phyloP scores from a whole-genome alignment of 257 asterid genomes.

The Verbascum thapsus region DNA sequence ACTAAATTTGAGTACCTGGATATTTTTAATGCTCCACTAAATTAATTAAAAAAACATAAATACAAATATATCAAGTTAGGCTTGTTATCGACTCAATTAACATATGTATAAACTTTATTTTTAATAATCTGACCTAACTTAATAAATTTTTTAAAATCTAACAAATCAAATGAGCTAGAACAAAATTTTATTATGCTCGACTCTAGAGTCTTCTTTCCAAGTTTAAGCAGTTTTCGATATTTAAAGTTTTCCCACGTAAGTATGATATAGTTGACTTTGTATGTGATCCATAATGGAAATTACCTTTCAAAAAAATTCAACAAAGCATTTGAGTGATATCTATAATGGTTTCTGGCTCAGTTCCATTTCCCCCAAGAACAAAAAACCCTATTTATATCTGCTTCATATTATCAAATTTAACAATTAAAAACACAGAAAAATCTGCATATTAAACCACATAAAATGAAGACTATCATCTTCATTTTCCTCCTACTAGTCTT shows the following conservation, averaged over 20 bases:
- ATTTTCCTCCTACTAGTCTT: conserved; percentile 17
- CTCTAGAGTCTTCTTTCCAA: too few species aligned
- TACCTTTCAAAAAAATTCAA: neutral
- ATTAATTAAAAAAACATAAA: too few species aligned
- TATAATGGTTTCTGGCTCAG: conserved; percentile 2
- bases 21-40: too few species aligned
- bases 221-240: neutral
- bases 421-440: neutral
- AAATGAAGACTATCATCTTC: conserved; percentile 8
- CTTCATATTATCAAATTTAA: conserved; percentile 1
- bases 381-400: neutral
- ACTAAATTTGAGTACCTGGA: too few species aligned
- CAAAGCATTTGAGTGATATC: conserved; percentile 23
- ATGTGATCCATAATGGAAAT: conserved; percentile 12
- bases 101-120: too few species aligned
- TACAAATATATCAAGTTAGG: too few species aligned
- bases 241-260: neutral
- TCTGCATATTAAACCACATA: conserved; percentile 1
- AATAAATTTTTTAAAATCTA: too few species aligned
- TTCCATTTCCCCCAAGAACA: conserved; percentile 7
- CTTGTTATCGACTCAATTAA: too few species aligned
- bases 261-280: conserved; percentile 21
- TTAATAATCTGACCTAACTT: too few species aligned
- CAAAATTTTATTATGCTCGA: too few species aligned
- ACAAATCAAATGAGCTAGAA: too few species aligned